phyloP scores from a whole-genome alignment of 768 basidiomycete species.

The Rhizopogon vesiculosus region DNA sequence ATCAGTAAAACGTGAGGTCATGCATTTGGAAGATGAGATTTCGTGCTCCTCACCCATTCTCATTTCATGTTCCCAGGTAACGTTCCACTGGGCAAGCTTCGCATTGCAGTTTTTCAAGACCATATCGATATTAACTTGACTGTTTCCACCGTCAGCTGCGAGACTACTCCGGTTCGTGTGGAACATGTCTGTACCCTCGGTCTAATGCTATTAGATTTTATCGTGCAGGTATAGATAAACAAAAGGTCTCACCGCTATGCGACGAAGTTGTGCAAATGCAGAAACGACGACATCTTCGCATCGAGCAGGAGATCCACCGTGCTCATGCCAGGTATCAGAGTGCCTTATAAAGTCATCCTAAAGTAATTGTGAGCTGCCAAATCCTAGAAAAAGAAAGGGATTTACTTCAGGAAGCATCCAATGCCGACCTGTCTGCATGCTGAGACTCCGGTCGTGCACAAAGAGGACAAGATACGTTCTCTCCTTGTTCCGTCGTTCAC shows the following conservation, averaged over 20 bases:
- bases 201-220: slow-evolving; percentile 25
- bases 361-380: slow-evolving; percentile 5
- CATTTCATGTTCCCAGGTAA: slow-evolving; percentile 72
- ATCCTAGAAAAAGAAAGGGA: not conserved
- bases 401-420: slow-evolving; percentile 82
- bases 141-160: slow-evolving; percentile 35
- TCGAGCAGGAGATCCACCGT: slow-evolving; percentile 44
- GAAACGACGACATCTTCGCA: slow-evolving; percentile 81
- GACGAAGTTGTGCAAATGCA: slow-evolving; percentile 72
- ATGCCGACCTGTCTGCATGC: slow-evolving; percentile 79
- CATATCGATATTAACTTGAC: slow-evolving; percentile 70
- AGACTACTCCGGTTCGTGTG: slow-evolving; percentile 47
- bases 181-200: slow-evolving; percentile 77
- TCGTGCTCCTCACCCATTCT: slow-evolving; percentile 43
- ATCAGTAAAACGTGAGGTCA: slow-evolving; percentile 8
- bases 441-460: slow-evolving; percentile 81
- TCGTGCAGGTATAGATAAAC: not conserved
- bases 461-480: slow-evolving; percentile 84
- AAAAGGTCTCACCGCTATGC: slow-evolving; percentile 60
- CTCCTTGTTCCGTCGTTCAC: slow-evolving; percentile 81
- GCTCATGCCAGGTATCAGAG: slow-evolving; percentile 67
- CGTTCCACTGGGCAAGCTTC: slow-evolving; percentile 68
- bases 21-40: not conserved
- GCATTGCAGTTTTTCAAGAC: slow-evolving; percentile 68
- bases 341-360: slow-evolving; percentile 71